phyloP scores from a whole-genome alignment of 2,329 filamentous ascomycete genomes.

The Mycosphaerella sp. region DNA sequence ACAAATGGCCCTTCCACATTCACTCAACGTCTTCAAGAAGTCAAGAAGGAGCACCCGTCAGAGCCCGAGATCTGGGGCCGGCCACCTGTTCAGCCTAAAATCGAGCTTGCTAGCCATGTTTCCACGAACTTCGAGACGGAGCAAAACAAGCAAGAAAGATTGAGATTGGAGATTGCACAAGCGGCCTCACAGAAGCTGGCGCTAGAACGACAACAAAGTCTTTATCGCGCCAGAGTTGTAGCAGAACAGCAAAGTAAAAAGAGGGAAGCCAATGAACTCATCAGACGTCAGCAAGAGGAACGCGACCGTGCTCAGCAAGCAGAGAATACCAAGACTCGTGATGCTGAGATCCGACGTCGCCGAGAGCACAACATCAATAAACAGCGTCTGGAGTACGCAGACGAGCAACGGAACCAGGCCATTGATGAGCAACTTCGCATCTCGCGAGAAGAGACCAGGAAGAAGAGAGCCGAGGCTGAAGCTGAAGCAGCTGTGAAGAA shows the following conservation, averaged over 20 bases:
- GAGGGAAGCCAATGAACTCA: neutral
- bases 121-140: neutral
- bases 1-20: neutral
- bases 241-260: neutral
- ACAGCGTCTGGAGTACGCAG: neutral
- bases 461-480: slow-evolving; percentile 3
- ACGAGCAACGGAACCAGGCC: neutral
- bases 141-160: neutral
- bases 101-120: neutral
- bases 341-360: neutral
- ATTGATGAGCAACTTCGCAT: neutral
- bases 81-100: neutral
- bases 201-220: neutral
- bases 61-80: neutral
- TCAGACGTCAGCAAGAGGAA: neutral
- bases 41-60: neutral
- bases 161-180: neutral
- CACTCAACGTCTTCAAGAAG: neutral
- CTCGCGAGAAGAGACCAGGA: neutral
- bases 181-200: neutral
- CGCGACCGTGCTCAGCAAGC: neutral
- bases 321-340: neutral
- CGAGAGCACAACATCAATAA: neutral
- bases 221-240: neutral
- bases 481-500: neutral